These are phyloP conservation scores for Pseudocercospora vitis DNA, from an alignment of 2,329 filamentous ascomycete genomes.

Conservation along the genomic window DNA sequence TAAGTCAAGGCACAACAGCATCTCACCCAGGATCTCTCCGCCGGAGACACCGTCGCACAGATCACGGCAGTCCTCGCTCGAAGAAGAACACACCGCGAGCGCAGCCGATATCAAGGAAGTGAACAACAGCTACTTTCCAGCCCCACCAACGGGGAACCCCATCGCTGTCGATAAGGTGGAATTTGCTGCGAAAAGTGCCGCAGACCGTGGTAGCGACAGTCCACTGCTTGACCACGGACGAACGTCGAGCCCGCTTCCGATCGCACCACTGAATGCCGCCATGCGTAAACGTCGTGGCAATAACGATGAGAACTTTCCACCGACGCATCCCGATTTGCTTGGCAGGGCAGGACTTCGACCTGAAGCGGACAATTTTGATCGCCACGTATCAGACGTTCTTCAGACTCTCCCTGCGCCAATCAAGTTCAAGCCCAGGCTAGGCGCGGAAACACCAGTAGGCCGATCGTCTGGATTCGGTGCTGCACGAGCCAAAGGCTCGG, in stretches of 20 bases:
- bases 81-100: background rate
- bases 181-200: background rate
- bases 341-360: background rate
- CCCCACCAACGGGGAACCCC: constrained; percentile 15
- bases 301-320: constrained; percentile 11
- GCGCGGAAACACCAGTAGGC: constrained; percentile 39
- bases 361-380: constrained; percentile 57
- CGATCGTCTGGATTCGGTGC: constrained; percentile 25
- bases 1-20: constrained; percentile 23
- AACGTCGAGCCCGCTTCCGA: background rate
- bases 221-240: constrained; percentile 10
- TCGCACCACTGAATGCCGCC: constrained; percentile 45
- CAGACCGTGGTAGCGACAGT: background rate
- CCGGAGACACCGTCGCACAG: constrained; percentile 15
- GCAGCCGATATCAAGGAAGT: background rate
- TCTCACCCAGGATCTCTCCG: constrained; percentile 19
- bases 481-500: constrained; percentile 23
- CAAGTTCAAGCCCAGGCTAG: constrained; percentile 62
- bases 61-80: constrained; percentile 3
- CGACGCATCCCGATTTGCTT: constrained; percentile 1
- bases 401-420: constrained; percentile 61
- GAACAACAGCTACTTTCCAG: constrained; percentile 16
- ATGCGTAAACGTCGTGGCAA: constrained; percentile 43
- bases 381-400: constrained; percentile 41
- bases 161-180: background rate